Conservation (phyloP, 2,329 filamentous ascomycete species). For the Paecilomyces dactylethromorphus region DNA sequence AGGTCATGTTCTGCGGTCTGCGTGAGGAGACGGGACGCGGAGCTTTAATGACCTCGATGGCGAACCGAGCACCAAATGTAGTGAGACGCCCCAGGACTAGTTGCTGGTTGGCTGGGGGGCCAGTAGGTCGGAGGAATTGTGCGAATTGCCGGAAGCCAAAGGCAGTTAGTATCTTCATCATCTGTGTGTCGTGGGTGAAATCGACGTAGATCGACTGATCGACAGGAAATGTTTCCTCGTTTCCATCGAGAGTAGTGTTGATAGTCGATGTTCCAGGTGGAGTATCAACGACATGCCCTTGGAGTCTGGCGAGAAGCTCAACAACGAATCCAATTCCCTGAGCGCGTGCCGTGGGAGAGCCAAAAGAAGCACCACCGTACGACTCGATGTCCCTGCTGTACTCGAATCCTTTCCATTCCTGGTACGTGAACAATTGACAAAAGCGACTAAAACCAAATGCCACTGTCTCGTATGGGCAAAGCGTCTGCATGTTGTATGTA, state of each 20-base stretch:
- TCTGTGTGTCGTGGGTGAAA: constrained; percentile 73
- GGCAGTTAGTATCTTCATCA: constrained; percentile 62
- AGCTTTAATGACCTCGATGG: constrained; percentile 66
- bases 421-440: constrained; percentile 67
- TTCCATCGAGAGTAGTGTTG: constrained; percentile 41
- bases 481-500: constrained; percentile 60
- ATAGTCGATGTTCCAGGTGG: constrained; percentile 37
- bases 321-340: constrained; percentile 69
- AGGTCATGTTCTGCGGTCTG: constrained; percentile 30
- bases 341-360: constrained; percentile 60
- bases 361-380: constrained; percentile 55
- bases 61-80: constrained; percentile 65
- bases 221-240: constrained; percentile 62
- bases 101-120: constrained; percentile 52
- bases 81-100: constrained; percentile 62
- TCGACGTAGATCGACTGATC: constrained; percentile 70
- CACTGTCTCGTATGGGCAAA: constrained; percentile 75
- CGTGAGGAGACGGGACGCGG: constrained; percentile 56
- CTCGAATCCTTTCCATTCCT: constrained; percentile 67
- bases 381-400: constrained; percentile 66
- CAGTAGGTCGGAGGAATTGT: constrained; percentile 49
- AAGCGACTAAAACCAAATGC: constrained; percentile 68
- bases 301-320: constrained; percentile 64
- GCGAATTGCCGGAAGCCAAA: constrained; percentile 67
- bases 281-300: constrained; percentile 16